These are phyloP conservation scores for Biscogniauxia sp. DNA, from an alignment of 2,329 filamentous ascomycete species.

Conservation along the genomic window DNA sequence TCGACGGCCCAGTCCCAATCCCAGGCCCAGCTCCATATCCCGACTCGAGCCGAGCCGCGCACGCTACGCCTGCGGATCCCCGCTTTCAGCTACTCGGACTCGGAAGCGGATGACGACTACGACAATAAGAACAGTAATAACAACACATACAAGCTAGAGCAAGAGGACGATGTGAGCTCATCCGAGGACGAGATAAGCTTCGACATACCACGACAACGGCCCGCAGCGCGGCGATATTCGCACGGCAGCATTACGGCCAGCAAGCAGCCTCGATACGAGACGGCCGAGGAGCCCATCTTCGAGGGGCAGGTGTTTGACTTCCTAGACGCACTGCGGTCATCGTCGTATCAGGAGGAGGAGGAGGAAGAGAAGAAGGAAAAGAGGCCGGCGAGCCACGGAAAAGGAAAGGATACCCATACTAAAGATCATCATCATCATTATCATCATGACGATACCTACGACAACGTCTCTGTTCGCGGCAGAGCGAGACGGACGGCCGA, in stretches of 20 bases:
- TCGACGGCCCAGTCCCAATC: too few species aligned
- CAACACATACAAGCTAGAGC: not conserved
- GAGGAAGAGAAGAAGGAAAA: conserved; percentile 10
- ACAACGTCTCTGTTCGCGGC: too few species aligned
- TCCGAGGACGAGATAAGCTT: conserved; percentile 27
- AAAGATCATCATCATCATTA: conserved; percentile 5
- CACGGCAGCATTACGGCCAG: conserved; percentile 1
- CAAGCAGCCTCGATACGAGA: conserved; percentile 6
- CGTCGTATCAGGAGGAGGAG: not conserved
- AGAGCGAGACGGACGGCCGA: too few species aligned
- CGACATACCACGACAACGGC: conserved; percentile 24
- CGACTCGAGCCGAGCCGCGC: not conserved
- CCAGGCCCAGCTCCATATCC: not conserved
- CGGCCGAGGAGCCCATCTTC: not conserved
- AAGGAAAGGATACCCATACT: conserved; percentile 7
- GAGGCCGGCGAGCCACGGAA: conserved; percentile 9
- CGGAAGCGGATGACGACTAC: conserved; percentile 14
- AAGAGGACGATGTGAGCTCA: conserved; percentile 8
- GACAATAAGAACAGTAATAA: not conserved
- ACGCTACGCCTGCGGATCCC: conserved; percentile 17
- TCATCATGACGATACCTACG: not conserved
- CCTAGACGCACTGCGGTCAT: conserved; percentile 5
- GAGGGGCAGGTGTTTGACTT: conserved; percentile 12
- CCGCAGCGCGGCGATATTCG: conserved; percentile 7
- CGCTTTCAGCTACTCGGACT: conserved; percentile 15